phyloP scores from a whole-genome alignment of 176 grass and related monocot genomes.

The Canna indica region DNA sequence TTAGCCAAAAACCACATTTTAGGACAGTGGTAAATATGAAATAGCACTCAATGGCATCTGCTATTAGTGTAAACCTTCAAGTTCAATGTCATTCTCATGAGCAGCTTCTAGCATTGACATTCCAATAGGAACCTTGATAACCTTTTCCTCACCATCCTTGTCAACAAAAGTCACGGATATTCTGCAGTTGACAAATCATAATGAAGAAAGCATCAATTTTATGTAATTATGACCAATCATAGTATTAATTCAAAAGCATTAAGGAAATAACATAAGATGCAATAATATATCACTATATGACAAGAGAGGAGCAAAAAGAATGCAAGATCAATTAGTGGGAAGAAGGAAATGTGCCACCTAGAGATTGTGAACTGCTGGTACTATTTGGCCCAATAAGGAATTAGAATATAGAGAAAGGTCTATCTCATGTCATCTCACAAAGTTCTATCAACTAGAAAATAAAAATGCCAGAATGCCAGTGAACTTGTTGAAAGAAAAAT shows the following conservation, averaged over 20 bases:
- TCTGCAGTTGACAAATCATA: constrained; percentile 15
- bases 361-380: not conserved
- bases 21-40: not conserved
- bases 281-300: not conserved
- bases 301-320: not conserved
- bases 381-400: no score
- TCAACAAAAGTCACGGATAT: constrained; percentile 91
- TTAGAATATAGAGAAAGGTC: not conserved
- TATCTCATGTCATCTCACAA: not conserved
- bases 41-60: not conserved
- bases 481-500: no score
- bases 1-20: not conserved
- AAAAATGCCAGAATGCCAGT: no score
- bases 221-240: not conserved
- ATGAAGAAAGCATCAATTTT: not conserved
- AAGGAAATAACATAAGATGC: not conserved
- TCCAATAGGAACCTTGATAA: constrained; percentile 76
- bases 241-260: not conserved
- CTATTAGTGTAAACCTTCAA: constrained; percentile 48
- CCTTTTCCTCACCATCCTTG: constrained; percentile 57
- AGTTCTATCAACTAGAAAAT: not conserved
- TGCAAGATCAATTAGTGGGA: not conserved
- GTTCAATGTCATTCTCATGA: constrained; percentile 97
- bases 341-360: not conserved
- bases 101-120: constrained; percentile 94